A percentile compares a stretch with the other conserved stretches of the same genome.
phyloP scores from a whole-genome alignment of 176 grass and related monocot genomes.

The Oryza glaberrima region DNA sequence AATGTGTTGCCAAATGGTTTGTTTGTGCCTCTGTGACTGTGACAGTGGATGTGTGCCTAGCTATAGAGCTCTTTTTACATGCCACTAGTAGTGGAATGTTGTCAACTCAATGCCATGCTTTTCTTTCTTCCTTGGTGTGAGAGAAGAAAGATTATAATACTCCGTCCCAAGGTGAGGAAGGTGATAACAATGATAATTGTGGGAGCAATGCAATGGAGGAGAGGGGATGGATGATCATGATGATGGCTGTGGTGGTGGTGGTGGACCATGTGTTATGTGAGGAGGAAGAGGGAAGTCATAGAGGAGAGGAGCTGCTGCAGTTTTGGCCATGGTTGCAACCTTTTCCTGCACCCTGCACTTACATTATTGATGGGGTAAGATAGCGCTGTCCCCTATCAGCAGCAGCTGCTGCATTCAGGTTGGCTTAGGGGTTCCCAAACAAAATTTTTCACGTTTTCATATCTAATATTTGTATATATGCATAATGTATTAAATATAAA shows the following conservation, averaged over 20 bases:
- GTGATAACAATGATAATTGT: background rate
- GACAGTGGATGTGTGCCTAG: background rate
- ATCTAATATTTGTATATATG: no score
- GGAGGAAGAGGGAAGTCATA: no score
- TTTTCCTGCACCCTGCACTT: slow-evolving; percentile 30
- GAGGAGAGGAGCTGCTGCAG: background rate
- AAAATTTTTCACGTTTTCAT: no score
- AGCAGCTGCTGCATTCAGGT: slow-evolving; percentile 38
- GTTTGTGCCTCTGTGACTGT: background rate
- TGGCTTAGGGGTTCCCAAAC: background rate
- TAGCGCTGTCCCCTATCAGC: slow-evolving; percentile 12
- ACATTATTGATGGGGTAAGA: slow-evolving; percentile 34
- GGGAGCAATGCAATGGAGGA: background rate
- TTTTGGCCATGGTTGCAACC: slow-evolving; percentile 13
- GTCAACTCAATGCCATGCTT: background rate
- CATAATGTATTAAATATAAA: no score
- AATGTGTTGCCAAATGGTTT: slow-evolving; percentile 25
- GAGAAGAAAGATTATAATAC: background rate
- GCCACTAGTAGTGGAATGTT: background rate
- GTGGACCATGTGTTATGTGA: slow-evolving; percentile 8
- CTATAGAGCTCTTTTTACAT: background rate
- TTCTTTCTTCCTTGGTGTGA: background rate
- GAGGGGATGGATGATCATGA: background rate
- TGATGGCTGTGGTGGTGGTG: background rate
- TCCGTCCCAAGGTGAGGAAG: slow-evolving; percentile 1